Evolutionary conservation across 139 green algal species (phyloP), one percentile per base, ranked within the genome.

Genomic region (Prasinococcaceae sp.): DNA sequence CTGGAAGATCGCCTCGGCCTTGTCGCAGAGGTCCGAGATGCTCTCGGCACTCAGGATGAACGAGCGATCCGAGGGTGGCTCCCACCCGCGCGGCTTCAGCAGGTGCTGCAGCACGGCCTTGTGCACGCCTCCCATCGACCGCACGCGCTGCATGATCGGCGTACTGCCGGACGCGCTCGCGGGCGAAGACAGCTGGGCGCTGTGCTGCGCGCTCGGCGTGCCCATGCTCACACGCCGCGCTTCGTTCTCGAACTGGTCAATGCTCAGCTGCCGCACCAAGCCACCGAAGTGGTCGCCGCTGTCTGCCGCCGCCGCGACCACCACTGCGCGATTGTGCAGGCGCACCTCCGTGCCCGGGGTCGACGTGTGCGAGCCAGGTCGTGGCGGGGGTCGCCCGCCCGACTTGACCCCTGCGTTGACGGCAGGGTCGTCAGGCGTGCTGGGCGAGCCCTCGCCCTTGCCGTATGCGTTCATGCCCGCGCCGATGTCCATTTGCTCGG

Each of bases 231-330:
- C 86, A 16, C 88, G 68, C 39, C 85, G 68, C 2, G 78, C 78
- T 68, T 99, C 90, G 44, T 98, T 94, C 67, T 99, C 84, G 64
- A 99, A 93, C 77, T 94, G 85, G 60, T 98, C 90, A 19, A 99
- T 95, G 2, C 72, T 88, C 35, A 99, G 75, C 77, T 98, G 83
- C 30, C 85, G 61, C 36, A 95, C 83, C 24, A 95, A 60, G 30
- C 86, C 80, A 6, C 80, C 73, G 43, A 92, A 33, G 22, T 50
- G 54, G 20, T 71, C 68, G 32, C 73, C 47, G 12, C 4, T 33
- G 10, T 67, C 59, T 17, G 45, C 3, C 35, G 51, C 55, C 39
- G 82, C 77, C 9, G 81, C 75, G 25, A 95, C 86, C 36, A 97
- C 88, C 25, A 94, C 84, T 1, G 81, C 86, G 19, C 86, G 70